These are phyloP conservation scores for Beauveria brongniartii DNA, from an alignment of 2,329 filamentous ascomycete species.

Conservation along the genomic window DNA sequence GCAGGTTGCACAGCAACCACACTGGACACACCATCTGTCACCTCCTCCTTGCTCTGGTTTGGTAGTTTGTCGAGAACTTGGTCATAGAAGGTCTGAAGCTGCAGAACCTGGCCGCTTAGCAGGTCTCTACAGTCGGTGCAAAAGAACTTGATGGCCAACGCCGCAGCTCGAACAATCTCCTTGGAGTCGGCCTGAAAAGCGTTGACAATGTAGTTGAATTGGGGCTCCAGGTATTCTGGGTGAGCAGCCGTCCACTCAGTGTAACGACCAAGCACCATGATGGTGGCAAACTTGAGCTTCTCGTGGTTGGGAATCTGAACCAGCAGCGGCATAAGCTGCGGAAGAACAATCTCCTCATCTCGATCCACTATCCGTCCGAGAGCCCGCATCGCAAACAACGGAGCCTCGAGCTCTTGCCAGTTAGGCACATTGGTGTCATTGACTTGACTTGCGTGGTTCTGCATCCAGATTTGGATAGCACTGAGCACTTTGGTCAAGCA, in stretches of 20 bases:
- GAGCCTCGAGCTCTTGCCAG: slow-evolving; percentile 94
- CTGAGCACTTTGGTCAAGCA: slow-evolving; percentile 84
- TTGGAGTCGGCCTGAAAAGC: slow-evolving; percentile 84
- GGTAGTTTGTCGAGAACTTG: slow-evolving; percentile 81
- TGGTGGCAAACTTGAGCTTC: slow-evolving; percentile 96
- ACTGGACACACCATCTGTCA: slow-evolving; percentile 89
- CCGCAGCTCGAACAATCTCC: slow-evolving; percentile 86
- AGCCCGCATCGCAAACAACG: slow-evolving; percentile 88
- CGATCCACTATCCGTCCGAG: slow-evolving; percentile 94
- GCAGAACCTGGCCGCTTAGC: slow-evolving; percentile 71
- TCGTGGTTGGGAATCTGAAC: slow-evolving; percentile 93
- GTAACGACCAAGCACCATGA: slow-evolving; percentile 94
- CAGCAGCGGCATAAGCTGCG: slow-evolving; percentile 85
- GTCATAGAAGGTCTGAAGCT: slow-evolving; percentile 89
- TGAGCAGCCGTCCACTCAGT: slow-evolving; percentile 97
- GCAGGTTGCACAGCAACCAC: slow-evolving; percentile 82
- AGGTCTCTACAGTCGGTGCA: slow-evolving; percentile 90
- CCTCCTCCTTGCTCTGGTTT: slow-evolving; percentile 81
- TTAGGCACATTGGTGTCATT: slow-evolving; percentile 71
- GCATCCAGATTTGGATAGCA: slow-evolving; percentile 82
- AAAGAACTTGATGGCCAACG: slow-evolving; percentile 93
- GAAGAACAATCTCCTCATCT: slow-evolving; percentile 78
- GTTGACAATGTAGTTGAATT: slow-evolving; percentile 91
- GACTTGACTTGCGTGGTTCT: slow-evolving; percentile 69
- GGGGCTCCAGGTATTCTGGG: slow-evolving; percentile 81